Evolutionary conservation across 306 rosid genomes (phyloP).

Genomic region (Carpinus viminea): DNA sequence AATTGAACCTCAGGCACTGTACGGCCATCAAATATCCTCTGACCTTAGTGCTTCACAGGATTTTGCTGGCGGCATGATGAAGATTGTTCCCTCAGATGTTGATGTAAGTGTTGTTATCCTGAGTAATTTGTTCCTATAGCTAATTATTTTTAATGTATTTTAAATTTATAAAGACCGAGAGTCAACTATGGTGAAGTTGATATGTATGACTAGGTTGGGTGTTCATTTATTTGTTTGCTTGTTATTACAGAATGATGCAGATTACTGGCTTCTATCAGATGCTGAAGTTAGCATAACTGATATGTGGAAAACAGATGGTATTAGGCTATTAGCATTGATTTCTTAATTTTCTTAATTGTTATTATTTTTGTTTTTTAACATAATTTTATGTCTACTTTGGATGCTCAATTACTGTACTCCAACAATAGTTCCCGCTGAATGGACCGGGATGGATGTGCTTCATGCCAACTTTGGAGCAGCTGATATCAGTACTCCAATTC

Average conservation of each 20-base stretch:
- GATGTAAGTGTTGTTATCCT: constrained; percentile 64
- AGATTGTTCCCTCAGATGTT: constrained; percentile 89
- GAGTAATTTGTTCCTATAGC: constrained; percentile 9
- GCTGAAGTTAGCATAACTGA: constrained; percentile 96
- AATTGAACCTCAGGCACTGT: constrained; percentile 57
- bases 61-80: constrained; percentile 89
- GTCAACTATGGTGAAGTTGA: background rate
- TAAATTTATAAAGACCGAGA: background rate
- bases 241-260: constrained; percentile 80
- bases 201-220: background rate
- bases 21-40: constrained; percentile 53
- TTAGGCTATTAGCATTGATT: constrained; percentile 55
- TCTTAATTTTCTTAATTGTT: constrained; percentile 27
- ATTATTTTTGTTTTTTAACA: background rate
- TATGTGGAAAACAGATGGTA: constrained; percentile 96
- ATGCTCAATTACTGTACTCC: constrained; percentile 44
- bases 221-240: constrained; percentile 6
- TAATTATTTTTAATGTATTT: background rate
- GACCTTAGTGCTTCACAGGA: constrained; percentile 71
- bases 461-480: constrained; percentile 63
- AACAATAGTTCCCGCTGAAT: constrained; percentile 68
- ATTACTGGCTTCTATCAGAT: constrained; percentile 97
- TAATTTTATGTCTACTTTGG: background rate
- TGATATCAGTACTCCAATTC: constrained; percentile 41
- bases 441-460: constrained; percentile 76